Conservation (phyloP, 768 basidiomycete genomes). For the Glaciozyma antarctica region DNA sequence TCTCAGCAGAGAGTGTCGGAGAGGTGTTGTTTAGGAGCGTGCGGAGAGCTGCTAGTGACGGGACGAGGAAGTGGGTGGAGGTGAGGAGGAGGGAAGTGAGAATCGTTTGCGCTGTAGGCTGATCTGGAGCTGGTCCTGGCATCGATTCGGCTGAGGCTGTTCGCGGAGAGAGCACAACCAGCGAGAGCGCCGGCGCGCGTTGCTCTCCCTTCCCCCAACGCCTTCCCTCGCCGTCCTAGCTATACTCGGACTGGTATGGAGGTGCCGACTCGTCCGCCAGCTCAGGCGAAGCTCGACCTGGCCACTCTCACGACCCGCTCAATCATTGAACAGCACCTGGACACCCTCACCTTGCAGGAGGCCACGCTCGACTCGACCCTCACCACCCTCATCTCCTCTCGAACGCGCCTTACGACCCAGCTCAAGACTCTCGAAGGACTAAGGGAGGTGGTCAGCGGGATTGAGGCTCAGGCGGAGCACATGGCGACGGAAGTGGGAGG, state of each 20-base stretch:
- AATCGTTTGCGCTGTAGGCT: neutral
- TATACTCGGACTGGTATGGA: too few relatives aligned
- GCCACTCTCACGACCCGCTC: neutral
- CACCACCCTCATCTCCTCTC: constrained; percentile 14
- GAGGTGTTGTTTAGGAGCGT: neutral
- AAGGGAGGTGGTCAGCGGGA: constrained; percentile 11
- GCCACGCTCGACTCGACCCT: constrained; percentile 19
- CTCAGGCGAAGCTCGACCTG: neutral
- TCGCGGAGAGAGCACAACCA: too few relatives aligned
- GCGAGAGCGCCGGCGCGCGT: too few relatives aligned
- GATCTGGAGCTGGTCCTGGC: too few relatives aligned
- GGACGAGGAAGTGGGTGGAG: neutral
- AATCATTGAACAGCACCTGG: neutral
- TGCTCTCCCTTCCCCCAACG: too few relatives aligned
- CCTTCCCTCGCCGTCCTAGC: too few relatives aligned
- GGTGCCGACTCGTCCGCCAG: neutral
- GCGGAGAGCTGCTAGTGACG: neutral
- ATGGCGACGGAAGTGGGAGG: constrained; percentile 10
- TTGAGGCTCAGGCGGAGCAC: constrained; percentile 17
- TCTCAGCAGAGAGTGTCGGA: neutral
- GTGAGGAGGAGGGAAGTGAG: neutral
- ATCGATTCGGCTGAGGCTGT: too few relatives aligned
- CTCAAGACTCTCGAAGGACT: constrained; percentile 16
- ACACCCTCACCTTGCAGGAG: constrained; percentile 8
- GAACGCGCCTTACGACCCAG: constrained; percentile 1